Base-by-base conservation (phyloP, 2,329 filamentous ascomycete species). In the Colletotrichum tabaci region DNA sequence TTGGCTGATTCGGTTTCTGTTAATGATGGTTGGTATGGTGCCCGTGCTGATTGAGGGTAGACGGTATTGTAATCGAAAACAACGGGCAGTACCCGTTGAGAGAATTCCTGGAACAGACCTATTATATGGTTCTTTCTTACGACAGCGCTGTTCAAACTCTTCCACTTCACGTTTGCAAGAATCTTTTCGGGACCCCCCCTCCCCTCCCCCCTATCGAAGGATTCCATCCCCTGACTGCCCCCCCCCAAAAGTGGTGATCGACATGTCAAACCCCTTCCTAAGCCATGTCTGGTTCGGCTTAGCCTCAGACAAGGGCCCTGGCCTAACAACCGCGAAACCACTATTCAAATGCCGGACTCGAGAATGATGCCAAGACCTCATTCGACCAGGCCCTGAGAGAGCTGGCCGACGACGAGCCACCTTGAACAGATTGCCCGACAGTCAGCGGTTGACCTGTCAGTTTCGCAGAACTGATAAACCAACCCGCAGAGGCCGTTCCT, bases 211-310 rank as follows among this genome's bases (percentile, higher is more conserved):
- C 30, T 9, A 26, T 26, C 26, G 13, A 26, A 58, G 40, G 56
- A 46, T 58, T 61, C 26, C 44, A 26, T 23, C 21, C 26, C 58
- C 30, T 38, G 44, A 21, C 8, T 21, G 13, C 16, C 13, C n/a
- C 30, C n/a, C 30, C 8, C 30, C 30, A 35, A 61, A 50, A 40
- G 35, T 61, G 60, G 47, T 21, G 60, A 61, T 61, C 60, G 60
- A 50, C 60, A 2, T 21, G 13, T 9, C 18, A 30, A 23, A 18
- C 30, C 46, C 40, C 12, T 42, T 50, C n/a, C 30, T 15, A 42
- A 42, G 35, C 30, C 16, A 52, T 21, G 16, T 57, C 55, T 18
- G 58, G 21, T 61, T 40, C 30, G 30, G 9, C 21, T 18, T 38
- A 18, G 30, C 42, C 6, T 21, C 15, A 30, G n/a, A 38, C 60